A percentile compares a stretch with the other conserved stretches of the same genome.
These are phyloP conservation scores for Symbiotaphrina buchneri DNA, from an alignment of 495 filamentous ascomycete genomes.

Conservation along the genomic window DNA sequence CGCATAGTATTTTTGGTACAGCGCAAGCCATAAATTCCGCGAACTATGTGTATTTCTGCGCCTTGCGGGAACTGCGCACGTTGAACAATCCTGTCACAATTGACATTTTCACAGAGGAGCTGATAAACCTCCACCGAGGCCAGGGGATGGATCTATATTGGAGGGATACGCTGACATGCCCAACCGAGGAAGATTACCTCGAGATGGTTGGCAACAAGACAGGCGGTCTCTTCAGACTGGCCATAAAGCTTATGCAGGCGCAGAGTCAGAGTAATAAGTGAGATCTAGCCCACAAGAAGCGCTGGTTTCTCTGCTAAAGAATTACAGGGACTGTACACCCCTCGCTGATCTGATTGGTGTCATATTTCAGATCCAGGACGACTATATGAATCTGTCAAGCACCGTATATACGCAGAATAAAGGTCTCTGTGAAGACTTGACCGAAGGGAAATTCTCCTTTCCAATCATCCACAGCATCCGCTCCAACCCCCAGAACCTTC, in stretches of 20 bases:
- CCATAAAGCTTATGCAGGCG: slow-evolving; percentile 90
- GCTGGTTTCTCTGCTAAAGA: slow-evolving; percentile 3
- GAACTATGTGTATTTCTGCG: slow-evolving; percentile 93
- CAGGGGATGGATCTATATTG: slow-evolving; percentile 98
- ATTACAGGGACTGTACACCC: slow-evolving; percentile 45
- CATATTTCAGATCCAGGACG: slow-evolving; percentile 91
- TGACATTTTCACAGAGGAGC: slow-evolving; percentile 36
- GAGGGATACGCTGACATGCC: slow-evolving; percentile 83
- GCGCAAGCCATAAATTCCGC: slow-evolving; percentile 94
- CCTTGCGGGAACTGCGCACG: slow-evolving; percentile 34
- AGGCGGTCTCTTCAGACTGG: slow-evolving; percentile 82
- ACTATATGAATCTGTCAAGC: slow-evolving; percentile 70
- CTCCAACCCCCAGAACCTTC: slow-evolving; percentile 50
- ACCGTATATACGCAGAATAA: slow-evolving; percentile 67
- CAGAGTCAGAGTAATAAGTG: slow-evolving; percentile 41
- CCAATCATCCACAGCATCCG: slow-evolving; percentile 92
- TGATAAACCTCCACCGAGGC: slow-evolving; percentile 82
- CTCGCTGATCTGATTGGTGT: slow-evolving; percentile 81
- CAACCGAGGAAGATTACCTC: slow-evolving; percentile 87
- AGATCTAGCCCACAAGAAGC: slow-evolving; percentile 4
- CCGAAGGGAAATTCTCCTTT: slow-evolving; percentile 95
- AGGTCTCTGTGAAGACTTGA: slow-evolving; percentile 89
- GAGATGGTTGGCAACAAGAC: slow-evolving; percentile 99
- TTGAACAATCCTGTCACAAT: slow-evolving; percentile 15
- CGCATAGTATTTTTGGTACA: slow-evolving; percentile 84